Conservation (phyloP, 495 filamentous ascomycete species). For the Lepidopterella palustris region DNA sequence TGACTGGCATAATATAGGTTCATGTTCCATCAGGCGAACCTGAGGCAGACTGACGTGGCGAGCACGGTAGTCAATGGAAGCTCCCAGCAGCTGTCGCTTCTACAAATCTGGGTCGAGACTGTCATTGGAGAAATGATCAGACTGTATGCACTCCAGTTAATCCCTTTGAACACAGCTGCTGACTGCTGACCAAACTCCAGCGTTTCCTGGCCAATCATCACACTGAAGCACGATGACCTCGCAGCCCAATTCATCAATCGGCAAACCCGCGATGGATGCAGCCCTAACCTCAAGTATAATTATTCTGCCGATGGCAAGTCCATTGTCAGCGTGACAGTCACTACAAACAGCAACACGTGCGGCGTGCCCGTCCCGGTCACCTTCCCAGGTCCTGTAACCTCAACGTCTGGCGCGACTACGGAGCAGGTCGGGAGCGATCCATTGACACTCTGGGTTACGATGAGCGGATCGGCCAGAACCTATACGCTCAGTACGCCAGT, state of each 20-base stretch:
- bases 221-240: slow-evolving; percentile 52
- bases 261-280: slow-evolving; percentile 50
- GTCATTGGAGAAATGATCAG: slow-evolving; percentile 51
- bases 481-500: slow-evolving; percentile 47
- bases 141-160: slow-evolving; percentile 28
- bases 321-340: slow-evolving; percentile 49
- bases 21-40: slow-evolving; percentile 56
- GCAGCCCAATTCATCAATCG: slow-evolving; percentile 46
- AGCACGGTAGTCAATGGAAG: slow-evolving; percentile 49
- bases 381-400: slow-evolving; percentile 40
- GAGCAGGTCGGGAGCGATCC: slow-evolving; percentile 56
- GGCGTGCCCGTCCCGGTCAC: slow-evolving; percentile 50
- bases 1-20: slow-evolving; percentile 21
- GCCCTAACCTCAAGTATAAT: slow-evolving; percentile 45
- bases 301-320: slow-evolving; percentile 35
- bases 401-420: slow-evolving; percentile 40
- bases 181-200: slow-evolving; percentile 7
- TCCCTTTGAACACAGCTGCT: too few relatives aligned
- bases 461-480: slow-evolving; percentile 48
- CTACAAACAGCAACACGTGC: slow-evolving; percentile 48
- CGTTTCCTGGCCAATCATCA: slow-evolving; percentile 52
- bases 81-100: slow-evolving; percentile 44
- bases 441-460: slow-evolving; percentile 51
- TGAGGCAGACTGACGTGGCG: slow-evolving; percentile 46
- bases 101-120: slow-evolving; percentile 58